A percentile compares a stretch with the other conserved stretches of the same genome.
phyloP scores from a whole-genome alignment of 441 rosid genomes.

The Pelargonium fulgidum region DNA sequence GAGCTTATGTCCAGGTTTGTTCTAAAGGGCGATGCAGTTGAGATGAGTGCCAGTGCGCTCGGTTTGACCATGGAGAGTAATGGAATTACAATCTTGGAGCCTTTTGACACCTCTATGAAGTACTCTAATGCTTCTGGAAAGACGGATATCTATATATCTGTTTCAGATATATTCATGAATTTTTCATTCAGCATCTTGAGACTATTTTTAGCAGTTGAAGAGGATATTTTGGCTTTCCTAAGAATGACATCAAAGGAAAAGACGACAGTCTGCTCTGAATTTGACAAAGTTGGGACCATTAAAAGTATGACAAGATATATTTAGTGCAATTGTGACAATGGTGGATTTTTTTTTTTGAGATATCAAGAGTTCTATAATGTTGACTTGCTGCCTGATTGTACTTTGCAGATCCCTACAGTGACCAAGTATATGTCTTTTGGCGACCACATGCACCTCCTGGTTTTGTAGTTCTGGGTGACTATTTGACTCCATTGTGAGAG shows the following conservation, averaged over 20 bases:
- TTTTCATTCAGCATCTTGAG: conserved; percentile 91
- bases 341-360: no score
- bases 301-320: conserved; percentile 42
- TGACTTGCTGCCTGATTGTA: conserved; percentile 22
- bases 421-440: conserved; percentile 78
- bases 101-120: conserved; percentile 70
- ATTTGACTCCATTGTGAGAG: conserved; percentile 81
- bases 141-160: conserved; percentile 61
- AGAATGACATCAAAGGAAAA: conserved; percentile 84
- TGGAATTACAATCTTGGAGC: conserved; percentile 91
- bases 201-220: conserved; percentile 87
- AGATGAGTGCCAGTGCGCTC: conserved; percentile 71
- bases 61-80: conserved; percentile 96
- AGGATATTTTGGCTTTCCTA: conserved; percentile 79
- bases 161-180: conserved; percentile 88
- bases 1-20: conserved; percentile 49
- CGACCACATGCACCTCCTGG: conserved; percentile 93
- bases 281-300: conserved; percentile 83
- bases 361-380: conserved; percentile 17
- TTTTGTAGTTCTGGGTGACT: conserved; percentile 94
- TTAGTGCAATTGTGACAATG: conserved; percentile 8
- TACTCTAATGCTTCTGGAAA: conserved; percentile 90
- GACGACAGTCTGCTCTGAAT: conserved; percentile 77
- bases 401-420: conserved; percentile 53
- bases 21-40: conserved; percentile 63